Evolutionary conservation across 2,329 filamentous ascomycete species (phyloP), one percentile per base, ranked within the genome.

Genomic region (Chrysoporthe deuterocubensis): DNA sequence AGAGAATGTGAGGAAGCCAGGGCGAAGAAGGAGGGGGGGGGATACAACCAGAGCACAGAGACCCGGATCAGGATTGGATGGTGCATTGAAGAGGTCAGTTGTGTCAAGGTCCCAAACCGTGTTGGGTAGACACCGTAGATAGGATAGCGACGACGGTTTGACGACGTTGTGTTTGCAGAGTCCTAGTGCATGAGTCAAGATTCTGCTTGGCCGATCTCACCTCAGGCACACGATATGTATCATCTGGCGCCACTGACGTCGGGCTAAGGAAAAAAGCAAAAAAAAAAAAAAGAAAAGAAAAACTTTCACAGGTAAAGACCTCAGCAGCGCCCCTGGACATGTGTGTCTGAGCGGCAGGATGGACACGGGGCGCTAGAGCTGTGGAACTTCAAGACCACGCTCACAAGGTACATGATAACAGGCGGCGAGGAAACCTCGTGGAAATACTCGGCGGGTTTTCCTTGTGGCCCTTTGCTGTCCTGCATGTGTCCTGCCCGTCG

Each of bases 361-460:
- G 14, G 50, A 26, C 11, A 16, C 26, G 50, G 50, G 26, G 6
- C 37, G 14, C 11, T 54, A 18, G 50, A 54, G 50, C 21, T 32
- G 26, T 14, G 32, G 11, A 21, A 54, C 7, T 40, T 9, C 37
- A 40, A 40, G 37, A 40, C 37, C 37, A 40, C 9, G 37, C 37
- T 2, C 37, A 40, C 1, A 9, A 52, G 26, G 46, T 4, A 32
- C 26, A 54, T 14, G 50, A 54, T 16, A 32, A 54, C 26, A 32
- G 21, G 26, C 21, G 4, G 32, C 2, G 13, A n/a, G 7, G 5
- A 46, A 48, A 3, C 21, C 8, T 64, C 62, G 62, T 64, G 62
- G 62, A 57, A 64, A 48, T 64, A 18, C 42, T 64, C 62, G 62
- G 50, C 21, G 62, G 34, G 50, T 21, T 3, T 37, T 57, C 40